Conservation (phyloP, 2,329 filamentous ascomycete species). For the Stagonosporopsis chrysanthemi region DNA sequence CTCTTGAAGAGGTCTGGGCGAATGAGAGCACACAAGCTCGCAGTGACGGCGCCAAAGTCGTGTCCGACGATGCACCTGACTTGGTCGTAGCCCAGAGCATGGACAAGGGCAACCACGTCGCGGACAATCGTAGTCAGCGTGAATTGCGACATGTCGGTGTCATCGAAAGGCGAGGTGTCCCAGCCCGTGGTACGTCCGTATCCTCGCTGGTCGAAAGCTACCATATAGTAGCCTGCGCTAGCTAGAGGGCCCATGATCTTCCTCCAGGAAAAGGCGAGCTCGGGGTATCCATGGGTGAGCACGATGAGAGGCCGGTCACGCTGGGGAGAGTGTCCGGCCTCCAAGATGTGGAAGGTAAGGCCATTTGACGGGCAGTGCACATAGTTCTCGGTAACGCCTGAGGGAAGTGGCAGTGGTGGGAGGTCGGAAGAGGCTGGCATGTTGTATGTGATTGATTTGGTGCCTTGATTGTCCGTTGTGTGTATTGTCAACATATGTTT, state of each 20-base stretch:
- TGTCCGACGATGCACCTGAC: conserved; percentile 70
- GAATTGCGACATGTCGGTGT: conserved; percentile 65
- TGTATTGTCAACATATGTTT: no score
- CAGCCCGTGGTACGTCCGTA: conserved; percentile 72
- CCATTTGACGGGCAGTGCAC: conserved; percentile 63
- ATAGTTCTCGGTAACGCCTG: conserved; percentile 63
- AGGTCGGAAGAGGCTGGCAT: conserved; percentile 25
- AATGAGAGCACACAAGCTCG: conserved; percentile 66
- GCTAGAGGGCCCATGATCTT: conserved; percentile 68
- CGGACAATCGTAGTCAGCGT: conserved; percentile 66
- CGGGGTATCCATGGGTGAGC: conserved; percentile 72
- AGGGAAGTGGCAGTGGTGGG: conserved; percentile 62
- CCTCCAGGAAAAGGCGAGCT: conserved; percentile 74
- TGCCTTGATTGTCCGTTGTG: background rate
- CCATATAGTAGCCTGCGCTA: conserved; percentile 67
- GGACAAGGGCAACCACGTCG: conserved; percentile 68
- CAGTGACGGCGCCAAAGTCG: conserved; percentile 70
- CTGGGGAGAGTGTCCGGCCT: conserved; percentile 56
- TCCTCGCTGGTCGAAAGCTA: conserved; percentile 72
- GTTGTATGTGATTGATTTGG: background rate
- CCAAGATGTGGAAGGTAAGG: conserved; percentile 68
- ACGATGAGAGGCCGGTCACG: conserved; percentile 63
- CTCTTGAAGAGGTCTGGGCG: conserved; percentile 70
- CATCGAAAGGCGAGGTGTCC: conserved; percentile 59
- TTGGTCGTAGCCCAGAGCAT: conserved; percentile 65